Evolutionary conservation across 768 basidiomycete species (phyloP).

Genomic region (Xerocomellus intermedius): DNA sequence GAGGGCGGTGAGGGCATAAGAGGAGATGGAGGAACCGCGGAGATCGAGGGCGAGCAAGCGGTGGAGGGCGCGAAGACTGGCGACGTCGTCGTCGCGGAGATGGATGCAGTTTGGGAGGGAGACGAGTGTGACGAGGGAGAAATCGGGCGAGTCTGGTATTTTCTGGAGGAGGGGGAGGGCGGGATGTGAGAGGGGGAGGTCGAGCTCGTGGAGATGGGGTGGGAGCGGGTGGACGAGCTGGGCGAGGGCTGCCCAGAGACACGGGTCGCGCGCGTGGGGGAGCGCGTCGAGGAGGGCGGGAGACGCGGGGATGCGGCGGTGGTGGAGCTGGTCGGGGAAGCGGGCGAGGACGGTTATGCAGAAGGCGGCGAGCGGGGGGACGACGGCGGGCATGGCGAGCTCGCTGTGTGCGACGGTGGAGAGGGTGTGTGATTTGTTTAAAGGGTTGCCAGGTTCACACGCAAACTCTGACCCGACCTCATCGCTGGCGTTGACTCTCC

Average conservation of each 20-base stretch:
- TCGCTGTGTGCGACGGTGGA: too few species aligned
- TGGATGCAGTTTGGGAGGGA: conserved; percentile 53
- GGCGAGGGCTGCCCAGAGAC: conserved; percentile 59
- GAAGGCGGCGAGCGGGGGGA: conserved; percentile 55
- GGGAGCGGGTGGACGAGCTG: conserved; percentile 63
- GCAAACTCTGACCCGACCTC: conserved; percentile 7
- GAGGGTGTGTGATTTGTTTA: too few species aligned
- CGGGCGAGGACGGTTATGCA: conserved; percentile 46
- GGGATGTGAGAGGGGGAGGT: conserved; percentile 52
- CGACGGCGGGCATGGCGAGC: conserved; percentile 6
- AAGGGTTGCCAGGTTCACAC: conserved; percentile 27
- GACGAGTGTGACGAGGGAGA: conserved; percentile 64
- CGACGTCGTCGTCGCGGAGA: conserved; percentile 59
- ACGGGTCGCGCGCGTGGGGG: conserved; percentile 44
- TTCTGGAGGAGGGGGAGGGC: conserved; percentile 56
- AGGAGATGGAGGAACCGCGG: conserved; percentile 49
- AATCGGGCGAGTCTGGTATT: conserved; percentile 52
- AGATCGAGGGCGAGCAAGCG: conserved; percentile 64
- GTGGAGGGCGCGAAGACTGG: conserved; percentile 49
- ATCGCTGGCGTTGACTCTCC: conserved; percentile 29
- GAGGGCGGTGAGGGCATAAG: conserved; percentile 53
- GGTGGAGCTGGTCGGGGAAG: conserved; percentile 38
- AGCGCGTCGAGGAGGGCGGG: conserved; percentile 44
- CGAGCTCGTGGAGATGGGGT: conserved; percentile 26
- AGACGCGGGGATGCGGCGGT: conserved; percentile 36